Conservation (phyloP, 2,329 filamentous ascomycete genomes). For the Beauveria bassiana region DNA sequence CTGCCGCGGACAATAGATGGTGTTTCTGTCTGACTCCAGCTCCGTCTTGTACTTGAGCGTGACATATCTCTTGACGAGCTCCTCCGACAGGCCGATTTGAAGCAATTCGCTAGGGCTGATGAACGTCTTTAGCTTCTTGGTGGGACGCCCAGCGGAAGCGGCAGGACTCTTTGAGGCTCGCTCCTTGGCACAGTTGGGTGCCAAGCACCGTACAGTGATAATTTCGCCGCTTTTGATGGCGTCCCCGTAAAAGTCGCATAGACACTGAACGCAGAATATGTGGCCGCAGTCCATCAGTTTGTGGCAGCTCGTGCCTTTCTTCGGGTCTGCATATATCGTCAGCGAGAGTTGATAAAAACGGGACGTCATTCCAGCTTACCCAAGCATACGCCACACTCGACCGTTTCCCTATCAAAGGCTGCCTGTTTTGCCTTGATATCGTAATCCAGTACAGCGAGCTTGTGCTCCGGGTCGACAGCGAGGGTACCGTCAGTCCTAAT, state of each 20-base stretch:
- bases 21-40: conserved; percentile 84
- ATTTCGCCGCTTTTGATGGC: conserved; percentile 84
- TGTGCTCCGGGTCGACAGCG: conserved; percentile 47
- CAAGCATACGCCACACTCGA: conserved; percentile 80
- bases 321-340: conserved; percentile 54
- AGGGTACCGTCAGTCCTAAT: conserved; percentile 40
- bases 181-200: conserved; percentile 68
- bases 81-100: conserved; percentile 63
- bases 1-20: conserved; percentile 81
- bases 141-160: conserved; percentile 14
- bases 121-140: conserved; percentile 54
- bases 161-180: conserved; percentile 28
- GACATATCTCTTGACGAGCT: conserved; percentile 77
- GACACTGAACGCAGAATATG: conserved; percentile 82
- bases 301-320: conserved; percentile 78
- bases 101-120: conserved; percentile 79
- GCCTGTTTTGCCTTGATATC: conserved; percentile 66
- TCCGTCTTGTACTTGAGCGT: conserved; percentile 86
- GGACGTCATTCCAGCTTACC: conserved; percentile 30
- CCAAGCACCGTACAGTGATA: conserved; percentile 68
- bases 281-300: conserved; percentile 76
- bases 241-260: conserved; percentile 83
- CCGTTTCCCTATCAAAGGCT: conserved; percentile 76
- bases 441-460: conserved; percentile 68
- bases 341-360: not conserved